Evolutionary conservation across 176 grass and related monocot genomes (phyloP).

Genomic region (Coix lacrymajobi): DNA sequence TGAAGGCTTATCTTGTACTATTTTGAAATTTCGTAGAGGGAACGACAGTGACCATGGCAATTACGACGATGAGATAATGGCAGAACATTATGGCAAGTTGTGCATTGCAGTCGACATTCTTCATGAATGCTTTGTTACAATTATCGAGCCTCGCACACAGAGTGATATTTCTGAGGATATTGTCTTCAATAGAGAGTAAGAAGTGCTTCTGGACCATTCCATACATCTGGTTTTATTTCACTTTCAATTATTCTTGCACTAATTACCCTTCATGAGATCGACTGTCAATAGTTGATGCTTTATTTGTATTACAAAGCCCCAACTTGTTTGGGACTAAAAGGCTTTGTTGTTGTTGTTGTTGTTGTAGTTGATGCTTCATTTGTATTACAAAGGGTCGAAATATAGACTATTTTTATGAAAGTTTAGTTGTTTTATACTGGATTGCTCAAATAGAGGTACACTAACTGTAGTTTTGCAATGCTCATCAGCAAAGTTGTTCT

Average conservation of each 20-base stretch:
- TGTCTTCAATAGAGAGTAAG: constrained; percentile 83
- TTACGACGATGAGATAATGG: constrained; percentile 34
- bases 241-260: constrained; percentile 1
- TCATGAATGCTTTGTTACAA: constrained; percentile 77
- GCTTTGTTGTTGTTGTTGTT: too few species aligned
- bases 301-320: not conserved
- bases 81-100: constrained; percentile 56
- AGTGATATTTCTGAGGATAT: constrained; percentile 67
- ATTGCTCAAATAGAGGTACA: not conserved
- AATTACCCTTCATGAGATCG: not conserved
- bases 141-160: constrained; percentile 58
- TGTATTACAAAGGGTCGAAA: not conserved
- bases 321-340: too few species aligned
- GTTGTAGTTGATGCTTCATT: not conserved
- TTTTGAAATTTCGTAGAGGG: constrained; percentile 55
- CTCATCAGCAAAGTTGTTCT: constrained; percentile 1
- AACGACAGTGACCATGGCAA: constrained; percentile 12
- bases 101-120: constrained; percentile 63
- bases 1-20: constrained; percentile 54
- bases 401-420: not conserved
- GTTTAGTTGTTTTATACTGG: not conserved
- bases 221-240: constrained; percentile 26
- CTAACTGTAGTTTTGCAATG: not conserved
- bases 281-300: not conserved
- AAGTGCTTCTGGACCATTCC: constrained; percentile 11